Base-by-base conservation (phyloP, 768 basidiomycete genomes). In the Hortiboletus campestris region DNA sequence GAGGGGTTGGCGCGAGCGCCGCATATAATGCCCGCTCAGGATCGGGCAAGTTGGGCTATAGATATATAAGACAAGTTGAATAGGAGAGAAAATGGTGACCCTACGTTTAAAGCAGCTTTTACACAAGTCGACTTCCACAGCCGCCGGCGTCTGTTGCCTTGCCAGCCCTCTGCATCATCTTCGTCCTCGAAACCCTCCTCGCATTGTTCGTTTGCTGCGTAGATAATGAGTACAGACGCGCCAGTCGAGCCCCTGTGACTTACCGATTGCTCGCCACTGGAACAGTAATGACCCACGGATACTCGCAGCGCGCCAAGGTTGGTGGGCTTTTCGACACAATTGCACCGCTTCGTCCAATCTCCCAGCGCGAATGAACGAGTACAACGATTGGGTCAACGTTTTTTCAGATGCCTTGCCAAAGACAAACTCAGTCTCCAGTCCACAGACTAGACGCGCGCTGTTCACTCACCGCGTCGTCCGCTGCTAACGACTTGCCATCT, bases 281-380 rank as follows among this genome's bases (percentile, higher is more conserved):
- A 92, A 95, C 19, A 93, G 69, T 29, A 84, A 70, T 1, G 91
- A 88, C 2, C 96, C 96, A 7, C 89, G 85, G 41, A 98, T 83
- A 52, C 86, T 89, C 2, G 94, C 93, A 3, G 93, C 92, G 22
- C 94, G 80, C 96, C 95, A 98, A 0, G 92, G 89, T 60, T 95
- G 91, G 58, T 93, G 86, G 0, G 89, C 88, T 62, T 83, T 84
- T 60, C 86, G 76, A 66, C 92, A 94, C 17, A 93, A 72, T 34
- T 91, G 87, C 5, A 94, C 76, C 0, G 94, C 96, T 12, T 91
- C 87, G 12, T 90, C 90, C 29, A 96, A 70, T 55, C 86, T 76
- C n/a, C 95, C 95, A 6, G 89, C 86, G 39, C 95, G 84, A 3
- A 98, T 78, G 58, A 88, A 87, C 25, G 85, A 82, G 71, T 90